phyloP scores from a whole-genome alignment of 2,329 filamentous ascomycete species.

The Fusarium albidum region DNA sequence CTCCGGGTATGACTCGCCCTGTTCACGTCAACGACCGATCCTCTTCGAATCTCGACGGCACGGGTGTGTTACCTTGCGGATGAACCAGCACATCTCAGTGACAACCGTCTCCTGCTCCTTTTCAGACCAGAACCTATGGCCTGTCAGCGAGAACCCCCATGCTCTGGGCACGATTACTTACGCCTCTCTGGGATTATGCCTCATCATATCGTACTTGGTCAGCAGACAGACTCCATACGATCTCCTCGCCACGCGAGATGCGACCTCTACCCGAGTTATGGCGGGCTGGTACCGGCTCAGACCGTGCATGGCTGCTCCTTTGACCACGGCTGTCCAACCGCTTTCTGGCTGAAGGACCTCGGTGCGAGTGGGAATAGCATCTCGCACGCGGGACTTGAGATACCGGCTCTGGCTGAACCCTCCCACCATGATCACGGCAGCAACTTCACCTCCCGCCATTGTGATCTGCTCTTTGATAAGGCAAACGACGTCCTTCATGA shows the following conservation, averaged over 20 bases:
- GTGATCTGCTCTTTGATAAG: conserved; percentile 52
- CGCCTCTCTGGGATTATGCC: conserved; percentile 48
- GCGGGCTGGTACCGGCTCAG: conserved; percentile 43
- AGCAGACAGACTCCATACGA: conserved; percentile 50
- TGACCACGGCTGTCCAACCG: conserved; percentile 60
- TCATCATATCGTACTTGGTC: conserved; percentile 46
- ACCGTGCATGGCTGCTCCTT: conserved; percentile 57
- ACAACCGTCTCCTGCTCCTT: conserved; percentile 49
- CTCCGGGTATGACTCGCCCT: conserved; percentile 50
- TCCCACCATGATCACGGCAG: conserved; percentile 56
- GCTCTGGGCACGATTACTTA: conserved; percentile 27
- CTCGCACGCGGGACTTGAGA: conserved; percentile 51
- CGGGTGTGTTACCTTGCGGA: conserved; percentile 44
- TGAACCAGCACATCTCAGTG: conserved; percentile 51
- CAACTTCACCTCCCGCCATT: conserved; percentile 46
- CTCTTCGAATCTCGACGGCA: background rate
- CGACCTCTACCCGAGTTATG: conserved; percentile 42
- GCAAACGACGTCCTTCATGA: conserved; percentile 53
- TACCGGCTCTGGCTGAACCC: conserved; percentile 58
- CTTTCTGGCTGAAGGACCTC: conserved; percentile 57
- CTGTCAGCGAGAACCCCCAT: conserved; percentile 20
- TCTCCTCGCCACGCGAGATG: conserved; percentile 47
- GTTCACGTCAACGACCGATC: conserved; percentile 8
- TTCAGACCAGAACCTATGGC: conserved; percentile 47
- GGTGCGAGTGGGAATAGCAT: conserved; percentile 45